Percentiles rank a stretch among this genome's conserved stretches.
Evolutionary conservation across 371 early-diverging fungal genomes (phyloP).

Genomic region (Mucor lusitanicus): DNA sequence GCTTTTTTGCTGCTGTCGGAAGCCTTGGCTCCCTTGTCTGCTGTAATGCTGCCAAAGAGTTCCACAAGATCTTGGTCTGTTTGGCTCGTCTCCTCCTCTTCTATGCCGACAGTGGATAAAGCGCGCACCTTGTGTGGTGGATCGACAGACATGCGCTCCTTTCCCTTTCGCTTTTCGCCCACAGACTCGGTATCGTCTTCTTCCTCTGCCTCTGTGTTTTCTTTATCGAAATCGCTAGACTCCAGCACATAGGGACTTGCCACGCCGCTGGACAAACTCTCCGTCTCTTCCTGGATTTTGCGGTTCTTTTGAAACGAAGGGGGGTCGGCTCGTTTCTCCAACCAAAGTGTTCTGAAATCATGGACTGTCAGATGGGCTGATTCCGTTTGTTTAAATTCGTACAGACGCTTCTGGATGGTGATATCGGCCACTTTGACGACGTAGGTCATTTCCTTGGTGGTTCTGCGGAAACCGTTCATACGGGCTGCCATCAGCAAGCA

Average conservation of each 20-base stretch:
- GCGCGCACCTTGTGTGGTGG: not conserved
- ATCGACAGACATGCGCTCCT: not conserved
- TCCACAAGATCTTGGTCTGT: not conserved
- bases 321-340: slow-evolving; percentile 89
- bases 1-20: too few relatives aligned
- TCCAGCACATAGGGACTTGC: not conserved
- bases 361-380: slow-evolving; percentile 84
- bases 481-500: slow-evolving; percentile 93
- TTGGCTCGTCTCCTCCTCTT: not conserved
- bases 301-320: slow-evolving; percentile 79
- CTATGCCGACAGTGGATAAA: not conserved
- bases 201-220: not conserved
- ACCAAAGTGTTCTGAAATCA: slow-evolving; percentile 90
- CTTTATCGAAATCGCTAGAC: not conserved
- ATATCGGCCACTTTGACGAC: slow-evolving; percentile 93
- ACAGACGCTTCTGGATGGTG: slow-evolving; percentile 87
- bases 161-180: not conserved
- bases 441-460: slow-evolving; percentile 85
- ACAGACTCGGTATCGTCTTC: not conserved
- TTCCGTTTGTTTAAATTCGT: slow-evolving; percentile 90
- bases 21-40: not conserved
- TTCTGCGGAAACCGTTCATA: slow-evolving; percentile 92
- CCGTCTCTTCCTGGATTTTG: slow-evolving; percentile 32
- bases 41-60: not conserved
- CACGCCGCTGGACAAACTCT: slow-evolving; percentile 3